Evolutionary conservation across 148 eudicot genomes (phyloP).

Genomic region (Vaccinium darrowii): DNA sequence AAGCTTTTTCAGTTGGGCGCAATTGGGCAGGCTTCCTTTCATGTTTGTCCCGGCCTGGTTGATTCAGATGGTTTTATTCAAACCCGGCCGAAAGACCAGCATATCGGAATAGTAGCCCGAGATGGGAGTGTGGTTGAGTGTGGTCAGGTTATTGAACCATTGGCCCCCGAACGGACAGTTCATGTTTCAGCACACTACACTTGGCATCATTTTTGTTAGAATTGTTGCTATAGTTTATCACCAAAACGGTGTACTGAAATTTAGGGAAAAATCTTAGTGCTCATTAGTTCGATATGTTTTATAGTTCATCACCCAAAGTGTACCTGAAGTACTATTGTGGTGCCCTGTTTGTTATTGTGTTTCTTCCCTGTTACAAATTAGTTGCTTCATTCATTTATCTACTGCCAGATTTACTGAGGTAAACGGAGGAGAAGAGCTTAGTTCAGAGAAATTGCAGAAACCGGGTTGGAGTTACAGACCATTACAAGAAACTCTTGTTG

Average conservation of each 20-base stretch:
- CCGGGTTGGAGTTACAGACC: conserved; percentile 41
- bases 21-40: too few species aligned
- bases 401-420: conserved; percentile 33
- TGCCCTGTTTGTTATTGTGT: not conserved
- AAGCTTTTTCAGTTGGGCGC: too few species aligned
- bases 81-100: too few species aligned
- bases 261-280: not conserved
- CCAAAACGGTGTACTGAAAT: not conserved
- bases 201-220: not conserved
- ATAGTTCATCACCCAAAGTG: not conserved
- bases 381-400: conserved; percentile 4
- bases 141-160: too few species aligned
- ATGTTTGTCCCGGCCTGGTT: too few species aligned
- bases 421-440: conserved; percentile 12
- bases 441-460: conserved; percentile 36
- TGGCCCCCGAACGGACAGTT: too few species aligned
- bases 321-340: not conserved
- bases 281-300: not conserved
- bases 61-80: too few species aligned
- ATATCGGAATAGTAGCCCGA: too few species aligned
- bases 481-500: conserved; percentile 39
- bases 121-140: too few species aligned
- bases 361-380: not conserved
- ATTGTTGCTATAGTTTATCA: not conserved
- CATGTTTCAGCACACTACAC: too few species aligned